Evolutionary conservation across 768 basidiomycete genomes (phyloP).

Genomic region (Russula ochroleuca): DNA sequence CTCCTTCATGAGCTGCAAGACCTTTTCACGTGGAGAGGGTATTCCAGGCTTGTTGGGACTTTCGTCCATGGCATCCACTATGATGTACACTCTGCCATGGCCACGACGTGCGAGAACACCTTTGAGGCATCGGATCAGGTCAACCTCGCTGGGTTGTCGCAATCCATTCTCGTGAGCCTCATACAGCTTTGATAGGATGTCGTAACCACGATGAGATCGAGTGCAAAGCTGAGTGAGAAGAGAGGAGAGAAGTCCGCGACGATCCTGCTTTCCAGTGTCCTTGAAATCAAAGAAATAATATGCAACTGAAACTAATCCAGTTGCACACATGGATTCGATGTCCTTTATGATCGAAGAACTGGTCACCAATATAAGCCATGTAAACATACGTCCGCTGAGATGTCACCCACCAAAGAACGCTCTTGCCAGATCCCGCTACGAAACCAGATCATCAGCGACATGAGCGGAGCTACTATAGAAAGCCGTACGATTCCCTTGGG

Average conservation of each 20-base stretch:
- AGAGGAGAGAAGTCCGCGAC: neutral
- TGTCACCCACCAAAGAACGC: constrained; percentile 1
- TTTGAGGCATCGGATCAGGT: neutral
- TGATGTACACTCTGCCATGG: neutral
- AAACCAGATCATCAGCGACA: neutral
- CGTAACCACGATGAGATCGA: neutral
- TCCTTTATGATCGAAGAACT: constrained; percentile 13
- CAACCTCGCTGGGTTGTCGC: neutral
- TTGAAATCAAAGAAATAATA: constrained; percentile 7
- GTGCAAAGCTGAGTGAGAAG: constrained; percentile 5
- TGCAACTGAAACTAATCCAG: neutral
- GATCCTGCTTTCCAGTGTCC: constrained; percentile 1
- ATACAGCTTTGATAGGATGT: neutral
- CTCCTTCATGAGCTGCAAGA: neutral
- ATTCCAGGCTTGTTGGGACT: neutral
- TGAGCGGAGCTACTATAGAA: no score
- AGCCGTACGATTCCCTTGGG: constrained; percentile 4
- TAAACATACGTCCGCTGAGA: neutral
- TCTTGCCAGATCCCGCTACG: constrained; percentile 13
- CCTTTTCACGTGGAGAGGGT: neutral
- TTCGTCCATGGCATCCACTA: neutral
- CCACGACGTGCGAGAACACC: neutral
- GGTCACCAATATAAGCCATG: neutral
- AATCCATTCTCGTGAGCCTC: neutral
- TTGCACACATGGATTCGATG: neutral